Evolutionary conservation across 2,329 filamentous ascomycete species (phyloP).

Genomic region (Balansia obtecta): DNA sequence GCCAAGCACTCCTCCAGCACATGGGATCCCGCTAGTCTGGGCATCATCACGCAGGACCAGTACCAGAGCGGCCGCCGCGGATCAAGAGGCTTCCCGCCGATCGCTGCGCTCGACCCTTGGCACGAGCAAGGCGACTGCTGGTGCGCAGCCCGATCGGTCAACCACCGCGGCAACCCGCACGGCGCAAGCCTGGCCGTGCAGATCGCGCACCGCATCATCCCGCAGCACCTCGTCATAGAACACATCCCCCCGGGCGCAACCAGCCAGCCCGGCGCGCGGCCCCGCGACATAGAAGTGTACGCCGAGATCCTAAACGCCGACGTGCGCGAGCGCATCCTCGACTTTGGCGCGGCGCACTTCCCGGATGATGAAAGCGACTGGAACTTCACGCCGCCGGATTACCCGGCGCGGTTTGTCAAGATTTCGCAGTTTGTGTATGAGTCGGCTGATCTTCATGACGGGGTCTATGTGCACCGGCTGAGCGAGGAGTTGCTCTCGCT

Average conservation of each 20-base stretch:
- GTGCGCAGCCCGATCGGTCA: conserved; percentile 48
- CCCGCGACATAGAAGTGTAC: conserved; percentile 59
- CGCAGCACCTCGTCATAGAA: conserved; percentile 59
- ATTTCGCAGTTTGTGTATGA: conserved; percentile 45
- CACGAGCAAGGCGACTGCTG: conserved; percentile 76
- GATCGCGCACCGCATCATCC: conserved; percentile 45
- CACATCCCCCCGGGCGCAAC: conserved; percentile 54
- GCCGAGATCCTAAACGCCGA: conserved; percentile 39
- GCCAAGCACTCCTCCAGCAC: conserved; percentile 45
- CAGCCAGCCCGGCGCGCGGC: conserved; percentile 48
- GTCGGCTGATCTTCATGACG: conserved; percentile 27
- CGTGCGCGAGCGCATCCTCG: conserved; percentile 25
- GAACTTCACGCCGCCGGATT: conserved; percentile 17
- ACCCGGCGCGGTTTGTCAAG: conserved; percentile 36
- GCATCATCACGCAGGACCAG: conserved; percentile 6
- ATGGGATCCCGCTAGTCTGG: conserved; percentile 24
- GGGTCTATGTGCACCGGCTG: conserved; percentile 40
- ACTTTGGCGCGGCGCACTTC: conserved; percentile 32
- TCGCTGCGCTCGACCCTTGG: conserved; percentile 55
- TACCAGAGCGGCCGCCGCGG: conserved; percentile 11
- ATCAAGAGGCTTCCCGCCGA: conserved; percentile 20
- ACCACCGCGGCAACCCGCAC: conserved; percentile 30
- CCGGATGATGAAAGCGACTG: conserved; percentile 17
- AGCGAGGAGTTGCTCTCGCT: conserved; percentile 36
- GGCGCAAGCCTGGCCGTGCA: conserved; percentile 55